Evolutionary conservation across 2,329 filamentous ascomycete genomes (phyloP).

Genomic region (Alternaria rosae): DNA sequence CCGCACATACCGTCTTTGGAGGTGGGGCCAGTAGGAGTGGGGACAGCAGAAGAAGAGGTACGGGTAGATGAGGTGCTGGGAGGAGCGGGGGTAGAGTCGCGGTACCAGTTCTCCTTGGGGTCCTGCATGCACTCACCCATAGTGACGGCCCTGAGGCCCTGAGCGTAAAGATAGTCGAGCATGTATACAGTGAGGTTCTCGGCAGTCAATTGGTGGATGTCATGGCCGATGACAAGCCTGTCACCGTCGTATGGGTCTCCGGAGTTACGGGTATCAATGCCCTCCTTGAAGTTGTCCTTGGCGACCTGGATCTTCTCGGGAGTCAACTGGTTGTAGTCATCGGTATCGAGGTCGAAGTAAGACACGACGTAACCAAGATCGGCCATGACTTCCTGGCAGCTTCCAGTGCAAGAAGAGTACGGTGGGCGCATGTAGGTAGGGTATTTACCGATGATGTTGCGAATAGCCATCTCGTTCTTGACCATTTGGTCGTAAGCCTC

Average conservation of each 20-base stretch:
- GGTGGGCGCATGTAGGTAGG: constrained; percentile 63
- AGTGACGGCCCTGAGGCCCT: constrained; percentile 55
- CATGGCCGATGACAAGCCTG: constrained; percentile 63
- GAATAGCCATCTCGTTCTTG: constrained; percentile 63
- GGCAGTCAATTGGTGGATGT: constrained; percentile 57
- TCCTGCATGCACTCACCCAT: constrained; percentile 59
- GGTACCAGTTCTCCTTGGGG: constrained; percentile 58
- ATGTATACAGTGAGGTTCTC: constrained; percentile 54
- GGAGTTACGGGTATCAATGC: constrained; percentile 40
- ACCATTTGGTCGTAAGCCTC: constrained; percentile 59
- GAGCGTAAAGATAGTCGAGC: constrained; percentile 49
- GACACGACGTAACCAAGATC: constrained; percentile 65
- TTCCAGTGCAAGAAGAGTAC: constrained; percentile 55
- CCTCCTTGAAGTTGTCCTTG: constrained; percentile 51
- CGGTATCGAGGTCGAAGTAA: constrained; percentile 67
- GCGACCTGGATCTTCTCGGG: constrained; percentile 40
- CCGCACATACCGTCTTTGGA: constrained; percentile 35
- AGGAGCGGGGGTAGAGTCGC: constrained; percentile 46
- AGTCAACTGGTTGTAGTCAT: constrained; percentile 52
- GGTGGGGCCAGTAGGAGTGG: constrained; percentile 30
- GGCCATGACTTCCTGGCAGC: constrained; percentile 50
- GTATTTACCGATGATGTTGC: constrained; percentile 62
- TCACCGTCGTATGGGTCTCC: constrained; percentile 28
- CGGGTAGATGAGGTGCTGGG: constrained; percentile 39
- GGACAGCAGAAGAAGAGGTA: constrained; percentile 17